These are phyloP conservation scores for Flaveria floridana DNA, from an alignment of 140 eudicot genomes.

Conservation along the genomic window DNA sequence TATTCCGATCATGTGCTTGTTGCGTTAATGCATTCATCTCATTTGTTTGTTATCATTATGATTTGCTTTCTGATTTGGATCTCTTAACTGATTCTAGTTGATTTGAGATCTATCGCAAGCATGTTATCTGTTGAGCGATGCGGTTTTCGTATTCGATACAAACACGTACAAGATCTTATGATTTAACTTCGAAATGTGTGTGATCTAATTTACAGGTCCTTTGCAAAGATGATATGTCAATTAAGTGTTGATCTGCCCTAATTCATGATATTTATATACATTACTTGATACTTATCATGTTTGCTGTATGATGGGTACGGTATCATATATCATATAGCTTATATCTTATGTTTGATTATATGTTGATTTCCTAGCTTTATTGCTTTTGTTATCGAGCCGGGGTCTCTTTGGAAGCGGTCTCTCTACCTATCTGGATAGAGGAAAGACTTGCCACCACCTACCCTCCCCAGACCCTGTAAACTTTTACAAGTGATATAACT, in stretches of 20 bases:
- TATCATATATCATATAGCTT: too few species aligned
- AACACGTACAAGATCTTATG: neutral
- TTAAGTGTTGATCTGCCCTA: neutral
- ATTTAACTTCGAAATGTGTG: too few species aligned
- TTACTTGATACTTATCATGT: neutral
- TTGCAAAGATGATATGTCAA: neutral
- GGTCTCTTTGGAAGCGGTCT: too few species aligned
- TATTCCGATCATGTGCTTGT: neutral
- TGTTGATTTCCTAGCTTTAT: too few species aligned
- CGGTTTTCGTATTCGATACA: neutral
- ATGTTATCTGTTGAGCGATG: neutral
- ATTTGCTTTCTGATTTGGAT: neutral
- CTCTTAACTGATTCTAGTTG: neutral
- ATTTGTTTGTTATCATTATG: slow-evolving; percentile 1
- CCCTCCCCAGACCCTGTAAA: too few species aligned
- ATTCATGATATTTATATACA: neutral
- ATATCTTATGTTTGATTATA: too few species aligned
- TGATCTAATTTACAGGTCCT: neutral
- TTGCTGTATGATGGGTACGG: too few species aligned
- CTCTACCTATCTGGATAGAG: too few species aligned
- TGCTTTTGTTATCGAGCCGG: too few species aligned
- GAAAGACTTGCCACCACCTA: too few species aligned
- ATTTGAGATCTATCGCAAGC: neutral
- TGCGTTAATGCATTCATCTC: neutral
- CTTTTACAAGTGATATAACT: too few species aligned